Base-by-base conservation (phyloP, 345 rosid species). In the Lumnitzera littorea region DNA sequence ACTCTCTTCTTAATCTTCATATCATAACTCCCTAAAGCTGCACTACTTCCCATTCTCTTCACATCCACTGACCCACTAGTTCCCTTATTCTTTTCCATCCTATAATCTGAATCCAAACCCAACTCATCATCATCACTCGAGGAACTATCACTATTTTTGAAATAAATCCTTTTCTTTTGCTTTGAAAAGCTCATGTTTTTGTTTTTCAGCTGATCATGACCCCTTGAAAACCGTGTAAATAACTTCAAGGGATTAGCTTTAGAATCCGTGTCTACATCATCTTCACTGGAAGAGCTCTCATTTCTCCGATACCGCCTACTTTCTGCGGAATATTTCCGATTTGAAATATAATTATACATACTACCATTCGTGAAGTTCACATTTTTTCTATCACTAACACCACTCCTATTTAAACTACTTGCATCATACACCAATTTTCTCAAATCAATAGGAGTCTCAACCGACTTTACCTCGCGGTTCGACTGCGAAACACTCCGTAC, bases 1-100 rank as follows among this genome's bases (percentile, higher is more conserved):
- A 86, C 85, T 72, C 96, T 84, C 71, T 75, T 91, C 2, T 65
- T 86, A 56, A 70, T 64, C 72, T 82, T 95, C 74, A 71, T 13
- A 80, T 86, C 99, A 58, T 82, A 81, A 60, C 79, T 84, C 17
- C 89, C 96, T 57, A 88, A 75, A 3, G 97, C 75, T 11, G 96
- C 89, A 12, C 83, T 83, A 63, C 95, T 81, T 20, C 96, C 91
- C 5, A 76, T 70, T 65, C 53, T 83, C 75, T 64, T 80, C 69
- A 73, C 56, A 62, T 81, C 82, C 47, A 64, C 76, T 79, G 81
- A 67, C 60, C 80, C 75, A 60, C 36, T 69, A 76, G 64, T 71
- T 58, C 66, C 66, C 48, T 70, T 71, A 2, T 55, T 76, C 47
- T 63, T 74, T 36, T 70, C 70, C 29, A 27, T 41, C 24, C 5